Evolutionary conservation across 2,329 filamentous ascomycete genomes (phyloP).

Genomic region (Zymoseptoria ardabiliae): DNA sequence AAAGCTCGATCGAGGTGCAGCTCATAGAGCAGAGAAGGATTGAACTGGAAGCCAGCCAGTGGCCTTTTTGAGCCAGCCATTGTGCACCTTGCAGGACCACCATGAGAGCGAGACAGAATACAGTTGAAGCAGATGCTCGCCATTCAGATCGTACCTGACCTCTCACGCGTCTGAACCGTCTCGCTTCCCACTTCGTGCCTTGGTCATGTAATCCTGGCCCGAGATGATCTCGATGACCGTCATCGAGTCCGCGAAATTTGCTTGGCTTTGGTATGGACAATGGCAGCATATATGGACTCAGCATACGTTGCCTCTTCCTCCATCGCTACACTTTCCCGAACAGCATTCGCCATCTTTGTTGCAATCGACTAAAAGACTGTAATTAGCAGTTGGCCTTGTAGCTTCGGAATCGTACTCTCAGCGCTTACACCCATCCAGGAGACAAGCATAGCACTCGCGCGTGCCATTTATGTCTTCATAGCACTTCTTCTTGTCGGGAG

Average conservation of each 20-base stretch:
- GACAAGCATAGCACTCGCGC: not conserved
- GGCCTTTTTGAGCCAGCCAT: too few relatives aligned
- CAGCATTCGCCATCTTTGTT: not conserved
- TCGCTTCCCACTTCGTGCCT: too few relatives aligned
- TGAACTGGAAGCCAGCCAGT: too few relatives aligned
- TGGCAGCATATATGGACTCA: too few relatives aligned
- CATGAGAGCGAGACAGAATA: too few relatives aligned
- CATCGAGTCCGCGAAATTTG: not conserved
- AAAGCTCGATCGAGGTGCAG: not conserved
- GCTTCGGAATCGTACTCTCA: not conserved
- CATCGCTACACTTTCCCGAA: too few relatives aligned
- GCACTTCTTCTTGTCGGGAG: not conserved
- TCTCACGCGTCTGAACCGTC: too few relatives aligned
- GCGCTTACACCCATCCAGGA: not conserved
- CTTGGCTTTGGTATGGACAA: not conserved
- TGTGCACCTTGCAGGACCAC: too few relatives aligned
- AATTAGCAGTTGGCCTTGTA: not conserved
- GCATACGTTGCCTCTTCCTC: too few relatives aligned
- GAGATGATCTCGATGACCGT: accelerated
- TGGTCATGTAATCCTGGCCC: not conserved
- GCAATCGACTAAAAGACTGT: not conserved
- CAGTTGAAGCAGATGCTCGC: too few relatives aligned
- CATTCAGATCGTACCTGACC: too few relatives aligned
- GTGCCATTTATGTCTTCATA: not conserved
- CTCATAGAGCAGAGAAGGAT: too few relatives aligned